Evolutionary conservation across 106 monocot genomes (phyloP), one percentile per base, ranked within the genome.

Genomic region (Iris macrosiphon): DNA sequence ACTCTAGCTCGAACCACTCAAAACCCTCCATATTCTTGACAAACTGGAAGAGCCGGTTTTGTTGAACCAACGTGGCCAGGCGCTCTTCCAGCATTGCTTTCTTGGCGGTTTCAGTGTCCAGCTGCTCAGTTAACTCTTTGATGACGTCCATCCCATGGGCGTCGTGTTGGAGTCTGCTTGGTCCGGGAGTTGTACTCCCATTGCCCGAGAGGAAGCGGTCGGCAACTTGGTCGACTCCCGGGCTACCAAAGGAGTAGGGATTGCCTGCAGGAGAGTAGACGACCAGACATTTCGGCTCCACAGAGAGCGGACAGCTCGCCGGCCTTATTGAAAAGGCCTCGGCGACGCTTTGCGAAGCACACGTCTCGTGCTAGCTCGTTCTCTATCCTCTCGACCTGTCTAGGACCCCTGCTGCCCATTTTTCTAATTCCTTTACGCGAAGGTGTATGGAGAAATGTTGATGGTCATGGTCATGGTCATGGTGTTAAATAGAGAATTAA

Each of bases 311-410:
- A 30, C 16, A 62, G 33, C 45, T 49, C 62, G 14, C 30, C 31
- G 1, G 62, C 47, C 48, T 62, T 62, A 31, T 62, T 49, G 49
- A 62, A 62, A 15, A 62, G 45, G 10, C 62, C 62, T 2, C 33
- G 34, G 15, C 62, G 47, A 3, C 49, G 47, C 48, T 62, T 62
- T 14, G 21, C 48, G 48, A 62, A 62, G 33, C 45, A 46, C 0
- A 60, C 60, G 31, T 46, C 45, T 9, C 60, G 45, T 0, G 60
- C 60, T 31, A 45, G 45, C 46, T 60, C 60, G 12, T 46, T 46
- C 19, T 29, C 31, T 11, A 60, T 60, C 13, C 32, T 43, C 46
- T 60, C 46, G 31, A 60, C 46, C 12, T 44, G 15, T 2, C n/a
- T n/a, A n/a, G n/a, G n/a, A n/a, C n/a, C n/a, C n/a, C n/a, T n/a